phyloP scores from a whole-genome alignment of 2,329 filamentous ascomycete genomes.

The Malbranchea cinnamomea region DNA sequence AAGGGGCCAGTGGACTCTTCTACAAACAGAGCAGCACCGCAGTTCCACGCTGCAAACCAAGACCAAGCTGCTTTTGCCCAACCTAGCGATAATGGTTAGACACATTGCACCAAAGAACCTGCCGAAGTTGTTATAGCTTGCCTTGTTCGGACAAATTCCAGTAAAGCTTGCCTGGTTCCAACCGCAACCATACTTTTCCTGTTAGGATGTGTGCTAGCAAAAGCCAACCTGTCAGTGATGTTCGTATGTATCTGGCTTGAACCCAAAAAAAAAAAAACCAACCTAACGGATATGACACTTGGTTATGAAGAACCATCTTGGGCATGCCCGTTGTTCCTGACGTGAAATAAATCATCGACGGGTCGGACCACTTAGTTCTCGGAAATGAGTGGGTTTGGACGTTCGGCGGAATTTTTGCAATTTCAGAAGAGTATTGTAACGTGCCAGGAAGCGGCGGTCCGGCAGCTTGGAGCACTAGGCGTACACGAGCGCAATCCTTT shows the following conservation, averaged over 20 bases:
- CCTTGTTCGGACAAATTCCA: conserved; percentile 29
- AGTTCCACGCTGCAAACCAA: conserved; percentile 27
- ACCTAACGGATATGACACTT: conserved; percentile 27
- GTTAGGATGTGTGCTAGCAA: conserved; percentile 21
- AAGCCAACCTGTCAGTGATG: background rate
- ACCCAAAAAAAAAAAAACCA: background rate
- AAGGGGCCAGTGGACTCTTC: conserved; percentile 25
- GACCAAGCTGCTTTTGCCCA: conserved; percentile 31
- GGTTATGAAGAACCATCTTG: conserved; percentile 29
- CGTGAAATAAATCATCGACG: conserved; percentile 27
- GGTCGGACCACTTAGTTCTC: conserved; percentile 15
- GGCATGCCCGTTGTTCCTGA: conserved; percentile 26
- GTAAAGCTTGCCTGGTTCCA: conserved; percentile 21
- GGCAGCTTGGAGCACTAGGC: conserved; percentile 19
- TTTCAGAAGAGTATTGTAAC: conserved; percentile 13
- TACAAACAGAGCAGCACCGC: conserved; percentile 26
- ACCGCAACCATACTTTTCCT: conserved; percentile 23
- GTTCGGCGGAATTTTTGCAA: conserved; percentile 16
- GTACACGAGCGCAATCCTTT: conserved; percentile 18
- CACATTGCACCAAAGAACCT: background rate
- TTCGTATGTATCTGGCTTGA: background rate
- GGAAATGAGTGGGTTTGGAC: conserved; percentile 12
- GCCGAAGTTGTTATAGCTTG: conserved; percentile 1
- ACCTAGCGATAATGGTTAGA: conserved; percentile 10
- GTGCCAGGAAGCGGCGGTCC: conserved; percentile 13